Base-by-base conservation (phyloP, 306 rosid species). In the Pachyrhizus erosus region DNA sequence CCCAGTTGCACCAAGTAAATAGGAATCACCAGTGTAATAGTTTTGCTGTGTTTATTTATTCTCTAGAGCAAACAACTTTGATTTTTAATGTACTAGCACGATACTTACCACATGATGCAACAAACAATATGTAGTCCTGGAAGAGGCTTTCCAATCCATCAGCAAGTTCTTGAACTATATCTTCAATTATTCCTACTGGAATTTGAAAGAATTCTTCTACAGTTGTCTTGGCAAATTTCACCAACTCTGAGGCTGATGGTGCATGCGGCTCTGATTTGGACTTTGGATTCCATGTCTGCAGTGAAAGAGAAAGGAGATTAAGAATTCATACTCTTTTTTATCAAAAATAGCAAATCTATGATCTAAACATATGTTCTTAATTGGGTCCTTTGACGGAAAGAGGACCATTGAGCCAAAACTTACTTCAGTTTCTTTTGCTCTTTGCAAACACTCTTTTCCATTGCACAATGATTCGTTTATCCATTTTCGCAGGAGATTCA, bases 221-320 rank as follows among this genome's bases (percentile, higher is more conserved):
- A 21, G 61, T 82, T 84, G 87, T 88, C 85, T 76, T 90, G 34
- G 94, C 89, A 70, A 85, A 18, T 46, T 65, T 86, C 82, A 90
- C 80, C 21, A 96, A 34, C 87, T 92, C 99, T 67, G 83, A 90
- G 9, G 86, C 99, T 74, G 98, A 91, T 65, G 76, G 91, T 13
- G 98, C 98, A 75, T 89, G 86, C 2, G 91, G 94, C 73, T 96
- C 99, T 0, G 91, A 64, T 87, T 92, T 96, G 51, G 98, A 93
- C 88, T 88, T 96, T 39, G 99, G 99, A 85, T 93, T 96, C 99
- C 99, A 96, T 78, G 97, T 93, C 99, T 96, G 69, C 78, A 74
- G 46, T 21, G 51, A 48, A 62, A 52, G 76, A 62, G 18, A 64
- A 20, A 76, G 21, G 26, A 73, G 57, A 73, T 75, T 39, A 27